Base-by-base conservation (phyloP, 768 basidiomycete genomes). In the Naganishia kalamii region DNA sequence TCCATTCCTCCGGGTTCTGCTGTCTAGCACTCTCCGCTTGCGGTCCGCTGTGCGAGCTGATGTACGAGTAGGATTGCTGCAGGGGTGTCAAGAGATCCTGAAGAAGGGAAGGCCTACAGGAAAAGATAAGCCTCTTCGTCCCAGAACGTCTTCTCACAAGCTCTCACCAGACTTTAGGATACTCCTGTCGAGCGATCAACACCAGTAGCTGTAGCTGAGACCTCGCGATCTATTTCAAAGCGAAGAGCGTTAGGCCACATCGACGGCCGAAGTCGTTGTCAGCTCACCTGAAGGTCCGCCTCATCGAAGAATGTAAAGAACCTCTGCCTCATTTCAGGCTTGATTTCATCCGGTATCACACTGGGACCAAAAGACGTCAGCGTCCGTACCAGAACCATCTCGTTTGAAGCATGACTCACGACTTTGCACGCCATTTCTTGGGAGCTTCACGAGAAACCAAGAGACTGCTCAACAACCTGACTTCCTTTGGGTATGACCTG, bases 351-450 rank as follows among this genome's bases (percentile, higher is more conserved):
- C 0, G 76, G 75, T 0, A 77, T 71, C 19, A 68, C 35, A 1
- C 60, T 63, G 30, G 21, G n/a, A 40, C 3, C 4, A 37, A 33
- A 19, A 13, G 50, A 27, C 21, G 23, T 6, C 0, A n/a, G 19
- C 19, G 4, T 3, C 21, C 61, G 40, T 48, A 50, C 25, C 13
- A n/a, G 15, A 19, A 11, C 35, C 37, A 12, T 32, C 11, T n/a
- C n/a, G n/a, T n/a, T n/a, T n/a, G 8, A 6, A 54, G 15, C 4
- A 0, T 4, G 0, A 46, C 73, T 69, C 51, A 77, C 76, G 66
- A 47, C 67, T 77, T 77, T 43, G 71, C 75, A 47, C 76, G 67
- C 76, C 76, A 77, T 65, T 76, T 77, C 10, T 70, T 75, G 60
- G 76, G 75, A n/a, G 76, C 64, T 62, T 77, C 76, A 44, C 76